Base-by-base conservation (phyloP, 148 eudicot species). In the Vaccinium myrtillus region DNA sequence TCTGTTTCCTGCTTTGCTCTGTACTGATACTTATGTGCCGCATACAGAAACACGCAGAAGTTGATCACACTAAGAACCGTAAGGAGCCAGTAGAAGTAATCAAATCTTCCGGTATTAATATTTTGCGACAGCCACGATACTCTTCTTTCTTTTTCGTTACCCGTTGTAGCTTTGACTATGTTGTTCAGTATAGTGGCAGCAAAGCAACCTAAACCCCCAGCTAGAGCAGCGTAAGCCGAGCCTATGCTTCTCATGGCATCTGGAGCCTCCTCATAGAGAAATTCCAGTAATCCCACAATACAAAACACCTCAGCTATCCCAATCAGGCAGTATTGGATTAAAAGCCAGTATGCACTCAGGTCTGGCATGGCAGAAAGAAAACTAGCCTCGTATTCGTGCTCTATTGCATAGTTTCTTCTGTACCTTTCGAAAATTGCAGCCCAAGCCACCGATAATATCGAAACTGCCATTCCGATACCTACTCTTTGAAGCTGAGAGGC, bases 161-260 rank as follows among this genome's bases (percentile, higher is more conserved):
- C 89, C 3, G 98, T 95, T 36, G 85, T 82, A 39, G 95, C 88
- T 73, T 91, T 93, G 75, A 94, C 83, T 49, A 95, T 92, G 83
- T 83, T 94, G 86, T 95, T 95, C 83, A 95, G 78, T 67, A 88
- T 46, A 9, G 95, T 88, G 56, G 98, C 98, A 0, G 90, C 95
- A 84, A 95, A 95, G 86, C 98, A 95, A 56, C 98, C 98, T 65
- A 95, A 82, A 49, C 98, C 98, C 8, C 98, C 98, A 39, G 98
- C 97, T 43, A 95, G 91, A 21, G 98, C 97, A 59, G 98, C 97
- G 70, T 95, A 95, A 81, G 98, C 97, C 11, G 98, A 95, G 36
- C 97, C 98, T 16, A 95, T 93, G 86, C 98, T 95, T 86, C 94
- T 93, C 97, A 95, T 95, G 53, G 98, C 98, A 86, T 95, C 97